Percentiles rank a stretch among this genome's conserved stretches.
Evolutionary conservation across 2,329 filamentous ascomycete genomes (phyloP).

Genomic region (Cadophora luteo-olivacea): DNA sequence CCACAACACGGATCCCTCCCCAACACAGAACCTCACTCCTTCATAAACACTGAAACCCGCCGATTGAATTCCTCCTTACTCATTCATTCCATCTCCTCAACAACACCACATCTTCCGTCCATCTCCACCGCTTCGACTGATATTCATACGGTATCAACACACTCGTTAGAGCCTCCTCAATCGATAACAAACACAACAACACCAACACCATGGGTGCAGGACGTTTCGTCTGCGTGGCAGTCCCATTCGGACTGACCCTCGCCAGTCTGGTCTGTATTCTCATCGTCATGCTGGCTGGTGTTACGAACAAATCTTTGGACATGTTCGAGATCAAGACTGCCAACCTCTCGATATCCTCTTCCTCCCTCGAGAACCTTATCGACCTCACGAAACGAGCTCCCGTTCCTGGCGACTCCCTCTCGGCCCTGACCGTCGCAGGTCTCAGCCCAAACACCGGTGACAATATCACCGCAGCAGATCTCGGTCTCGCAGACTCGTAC

Average conservation of each 20-base stretch:
- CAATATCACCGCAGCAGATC: slow-evolving; percentile 63
- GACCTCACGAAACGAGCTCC: slow-evolving; percentile 32
- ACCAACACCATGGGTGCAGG: slow-evolving; percentile 67
- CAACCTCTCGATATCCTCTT: slow-evolving; percentile 54
- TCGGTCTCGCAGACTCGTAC: slow-evolving; percentile 75
- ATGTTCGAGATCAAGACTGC: slow-evolving; percentile 67
- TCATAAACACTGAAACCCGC: slow-evolving; percentile 13
- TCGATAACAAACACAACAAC: slow-evolving; percentile 10
- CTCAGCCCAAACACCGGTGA: slow-evolving; percentile 37
- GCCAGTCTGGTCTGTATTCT: slow-evolving; percentile 75
- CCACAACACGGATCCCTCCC: slow-evolving; percentile 2
- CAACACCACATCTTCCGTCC: slow-evolving; percentile 4
- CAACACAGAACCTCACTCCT: not conserved
- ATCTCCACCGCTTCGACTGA: slow-evolving; percentile 4
- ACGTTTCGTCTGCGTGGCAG: slow-evolving; percentile 83
- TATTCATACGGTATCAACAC: slow-evolving; percentile 15
- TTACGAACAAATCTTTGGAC: slow-evolving; percentile 62
- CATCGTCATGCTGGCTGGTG: slow-evolving; percentile 61
- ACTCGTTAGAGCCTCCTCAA: not conserved
- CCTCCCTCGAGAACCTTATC: slow-evolving; percentile 34
- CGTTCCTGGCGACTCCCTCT: slow-evolving; percentile 22
- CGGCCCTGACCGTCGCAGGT: slow-evolving; percentile 36
- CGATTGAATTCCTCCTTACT: not conserved
- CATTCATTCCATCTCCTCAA: not conserved
- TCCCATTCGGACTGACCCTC: slow-evolving; percentile 83